Evolutionary conservation across 148 eudicot genomes (phyloP), one percentile per base, ranked within the genome.

Genomic region (Gaultheria prostrata): DNA sequence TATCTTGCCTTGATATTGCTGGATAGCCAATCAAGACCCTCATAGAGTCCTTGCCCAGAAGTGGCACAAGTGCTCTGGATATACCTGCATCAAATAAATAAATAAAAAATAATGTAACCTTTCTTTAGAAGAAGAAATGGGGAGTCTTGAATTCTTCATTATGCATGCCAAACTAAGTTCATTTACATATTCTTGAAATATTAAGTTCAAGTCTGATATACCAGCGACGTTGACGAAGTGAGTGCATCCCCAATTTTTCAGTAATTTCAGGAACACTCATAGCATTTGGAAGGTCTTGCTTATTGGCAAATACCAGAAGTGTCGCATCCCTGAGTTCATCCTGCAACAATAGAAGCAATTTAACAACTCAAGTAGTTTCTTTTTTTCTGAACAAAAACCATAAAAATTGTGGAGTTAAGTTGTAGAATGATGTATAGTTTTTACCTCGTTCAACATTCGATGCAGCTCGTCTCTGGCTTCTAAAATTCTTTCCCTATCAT

Each of bases 11-110:
- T 90, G 90, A 93, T 87, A 78, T 88, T 91, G 80, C 80, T 87
- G 76, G 90, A 87, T 35, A 93, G 87, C 97, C 97, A 93, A 79
- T 90, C 93, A 32, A 93, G 92, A 77, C 96, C 94, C 82, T 90
- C 94, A 39, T 89, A 88, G 3, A 93, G 90, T 73, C 94, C 97
- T 84, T 88, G 88, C 28, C 94, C 94, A 61, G 93, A 87, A 6
- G 92, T 86, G 80, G 91, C 92, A 85, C 92, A 90, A 63, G 91
- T 56, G 83, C 91, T 88, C 88, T 93, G 94, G 35, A 93, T 90
- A 63, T 88, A 90, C 95, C 94, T 93, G 89, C 78, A 26, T 39
- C 33, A 61, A 11, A 65, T 2, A 24, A 33, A 54, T 51, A 10
- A n/a, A n/a, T 51, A 59, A 80, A 65, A 48, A 80, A 56, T 15